Base-by-base conservation (phyloP, 2,329 filamentous ascomycete genomes). In the Aspergillus candidus region DNA sequence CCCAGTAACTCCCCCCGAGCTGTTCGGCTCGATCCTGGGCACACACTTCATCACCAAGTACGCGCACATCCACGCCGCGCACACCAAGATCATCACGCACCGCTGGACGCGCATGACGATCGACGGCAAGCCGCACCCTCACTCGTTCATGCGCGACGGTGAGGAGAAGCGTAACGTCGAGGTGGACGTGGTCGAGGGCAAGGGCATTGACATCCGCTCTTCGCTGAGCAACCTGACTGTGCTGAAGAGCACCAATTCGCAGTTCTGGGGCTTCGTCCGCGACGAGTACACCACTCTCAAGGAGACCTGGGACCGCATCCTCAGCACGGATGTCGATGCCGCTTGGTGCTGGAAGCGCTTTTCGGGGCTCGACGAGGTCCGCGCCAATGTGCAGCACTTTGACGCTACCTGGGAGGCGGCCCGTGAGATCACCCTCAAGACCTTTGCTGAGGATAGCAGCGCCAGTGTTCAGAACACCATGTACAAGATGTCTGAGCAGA, bases 401-500 rank as follows among this genome's bases (percentile, higher is more conserved):
- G 83, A 96, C 65, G 70, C 74, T 50, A 87, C 90, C 14, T 96
- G 84, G 78, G 74, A 82, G 53, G 76, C 77, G 42, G 88, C 88
- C n/a, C 78, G 88, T 49, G 73, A 76, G 41, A 93, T 94, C 65
- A 96, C 90, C n/a, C 76, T 96, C 66, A 86, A 86, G 72, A 86
- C 83, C 0, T 98, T 98, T 61, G 91, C 93, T 34, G 80, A 84
- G 61, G 90, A 98, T 61, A 77, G 89, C 62, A 94, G 88, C 59
- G 87, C 93, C 37, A 94, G 88, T 58, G 93, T 98, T 17, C 93
- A 98, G 72, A 84, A 83, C 58, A 97, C 91, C 49, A 97, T 98
- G 93, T 98, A 96, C 75, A 94, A 96, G 75, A 98, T 98, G 91
- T 83, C 80, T 58, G 85, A 91, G 67, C 75, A 84, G 66, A 95